Evolutionary conservation across 164 flowering plant genomes (phyloP).

Genomic region (Platanus orientalis): DNA sequence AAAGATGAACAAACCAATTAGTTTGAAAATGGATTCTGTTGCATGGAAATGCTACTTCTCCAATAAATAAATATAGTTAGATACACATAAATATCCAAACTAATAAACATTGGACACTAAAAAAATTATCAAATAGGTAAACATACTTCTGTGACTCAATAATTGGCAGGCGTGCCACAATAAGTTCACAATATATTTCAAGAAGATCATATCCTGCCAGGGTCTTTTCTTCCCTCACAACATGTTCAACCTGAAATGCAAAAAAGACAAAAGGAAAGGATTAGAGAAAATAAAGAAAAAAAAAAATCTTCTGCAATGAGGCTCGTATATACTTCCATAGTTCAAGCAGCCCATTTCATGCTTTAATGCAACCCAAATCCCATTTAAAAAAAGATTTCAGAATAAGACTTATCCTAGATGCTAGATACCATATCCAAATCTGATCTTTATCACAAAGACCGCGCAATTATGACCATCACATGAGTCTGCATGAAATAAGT

Average conservation of each 20-base stretch:
- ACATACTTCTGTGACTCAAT: slow-evolving; percentile 97
- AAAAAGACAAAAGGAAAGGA: neutral
- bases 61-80: neutral
- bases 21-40: neutral
- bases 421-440: no score
- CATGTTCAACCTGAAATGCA: slow-evolving; percentile 81
- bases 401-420: no score
- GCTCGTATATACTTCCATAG: neutral
- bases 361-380: neutral
- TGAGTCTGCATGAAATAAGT: no score
- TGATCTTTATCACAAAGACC: no score
- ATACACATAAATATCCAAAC: neutral
- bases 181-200: slow-evolving; percentile 82
- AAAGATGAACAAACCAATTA: neutral
- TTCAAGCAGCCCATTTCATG: neutral
- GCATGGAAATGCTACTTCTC: neutral
- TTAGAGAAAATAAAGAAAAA: neutral
- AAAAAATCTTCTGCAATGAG: slow-evolving; percentile 1
- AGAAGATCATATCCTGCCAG: slow-evolving; percentile 85
- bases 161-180: slow-evolving; percentile 82
- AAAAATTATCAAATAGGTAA: no score
- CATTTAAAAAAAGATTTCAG: no score
- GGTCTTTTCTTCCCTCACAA: slow-evolving; percentile 84
- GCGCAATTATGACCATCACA: no score
- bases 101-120: no score